Evolutionary conservation across 2,329 filamentous ascomycete genomes (phyloP).

Genomic region (Fusarium domesticum): DNA sequence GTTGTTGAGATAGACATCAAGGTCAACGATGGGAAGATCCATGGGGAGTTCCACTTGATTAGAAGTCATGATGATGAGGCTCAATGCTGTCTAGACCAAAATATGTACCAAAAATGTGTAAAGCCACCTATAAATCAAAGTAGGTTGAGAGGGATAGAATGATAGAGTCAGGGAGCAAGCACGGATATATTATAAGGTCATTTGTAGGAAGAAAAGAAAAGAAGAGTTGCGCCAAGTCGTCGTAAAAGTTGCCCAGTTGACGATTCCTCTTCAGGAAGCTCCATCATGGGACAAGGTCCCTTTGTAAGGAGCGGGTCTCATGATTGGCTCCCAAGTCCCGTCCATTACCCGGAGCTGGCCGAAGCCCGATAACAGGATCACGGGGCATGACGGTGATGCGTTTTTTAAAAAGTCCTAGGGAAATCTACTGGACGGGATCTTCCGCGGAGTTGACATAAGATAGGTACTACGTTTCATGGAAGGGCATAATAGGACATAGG

Average conservation of each 20-base stretch:
- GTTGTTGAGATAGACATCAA: slow-evolving; percentile 53
- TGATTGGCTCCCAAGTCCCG: slow-evolving; percentile 15
- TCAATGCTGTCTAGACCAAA: not conserved
- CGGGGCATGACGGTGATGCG: not conserved
- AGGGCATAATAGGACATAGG: too few relatives aligned
- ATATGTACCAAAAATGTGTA: not conserved
- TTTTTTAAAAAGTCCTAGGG: not conserved
- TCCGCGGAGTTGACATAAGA: too few relatives aligned
- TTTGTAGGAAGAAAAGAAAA: not conserved
- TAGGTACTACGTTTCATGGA: too few relatives aligned
- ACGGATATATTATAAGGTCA: not conserved
- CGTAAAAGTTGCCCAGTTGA: slow-evolving; percentile 8
- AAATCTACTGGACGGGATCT: too few relatives aligned
- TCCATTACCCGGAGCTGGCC: slow-evolving; percentile 18
- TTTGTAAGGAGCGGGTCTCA: slow-evolving; percentile 5
- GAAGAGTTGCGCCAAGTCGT: slow-evolving; percentile 1
- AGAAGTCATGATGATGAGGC: slow-evolving; percentile 17
- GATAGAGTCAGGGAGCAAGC: not conserved
- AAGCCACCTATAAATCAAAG: not conserved
- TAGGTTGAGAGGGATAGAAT: not conserved
- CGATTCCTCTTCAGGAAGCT: slow-evolving; percentile 20
- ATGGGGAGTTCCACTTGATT: slow-evolving; percentile 39
- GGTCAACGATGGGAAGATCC: slow-evolving; percentile 59
- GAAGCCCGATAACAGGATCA: slow-evolving; percentile 10
- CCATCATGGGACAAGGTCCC: slow-evolving; percentile 13